Evolutionary conservation across 352 stramenopile species (phyloP).

Genomic region (Globisporangium ultimum): DNA sequence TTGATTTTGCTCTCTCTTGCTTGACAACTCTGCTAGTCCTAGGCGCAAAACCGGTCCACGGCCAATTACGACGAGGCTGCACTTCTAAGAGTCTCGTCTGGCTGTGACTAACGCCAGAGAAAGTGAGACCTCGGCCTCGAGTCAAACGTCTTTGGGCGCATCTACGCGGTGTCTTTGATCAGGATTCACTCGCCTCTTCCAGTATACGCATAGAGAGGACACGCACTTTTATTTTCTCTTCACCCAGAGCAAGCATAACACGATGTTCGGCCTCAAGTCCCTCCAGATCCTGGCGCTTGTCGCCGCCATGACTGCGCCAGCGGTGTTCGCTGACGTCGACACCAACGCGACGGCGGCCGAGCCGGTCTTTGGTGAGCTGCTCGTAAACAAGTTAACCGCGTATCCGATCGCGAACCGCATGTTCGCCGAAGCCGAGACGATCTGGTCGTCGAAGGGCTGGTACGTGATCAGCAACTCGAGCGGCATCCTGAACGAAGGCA

Average conservation of each 20-base stretch:
- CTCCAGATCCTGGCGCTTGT: constrained; percentile 10
- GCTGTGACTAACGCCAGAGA: no score
- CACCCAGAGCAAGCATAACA: neutral
- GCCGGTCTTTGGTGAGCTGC: constrained; percentile 22
- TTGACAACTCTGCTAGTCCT: no score
- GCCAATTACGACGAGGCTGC: no score
- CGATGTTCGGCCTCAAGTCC: constrained; percentile 23
- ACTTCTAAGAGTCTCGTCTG: no score
- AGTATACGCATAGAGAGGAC: no score
- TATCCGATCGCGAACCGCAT: constrained; percentile 19
- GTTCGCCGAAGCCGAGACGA: constrained; percentile 23
- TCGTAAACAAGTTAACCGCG: constrained; percentile 17
- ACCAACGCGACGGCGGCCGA: constrained; percentile 1
- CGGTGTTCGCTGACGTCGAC: constrained; percentile 3
- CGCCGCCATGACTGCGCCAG: constrained; percentile 3
- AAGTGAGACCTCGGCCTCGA: no score
- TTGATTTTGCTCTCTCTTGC: no score
- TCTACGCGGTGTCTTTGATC: neutral
- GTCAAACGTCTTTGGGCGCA: no score
- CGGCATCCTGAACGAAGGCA: constrained; percentile 28
- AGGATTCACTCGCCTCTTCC: no score
- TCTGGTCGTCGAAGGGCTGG: constrained; percentile 26
- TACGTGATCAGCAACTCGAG: constrained; percentile 23
- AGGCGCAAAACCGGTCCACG: no score
- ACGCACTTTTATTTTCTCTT: constrained; percentile 1